Evolutionary conservation across 2,329 filamentous ascomycete species (phyloP).

Genomic region (Colletotrichum cereale): DNA sequence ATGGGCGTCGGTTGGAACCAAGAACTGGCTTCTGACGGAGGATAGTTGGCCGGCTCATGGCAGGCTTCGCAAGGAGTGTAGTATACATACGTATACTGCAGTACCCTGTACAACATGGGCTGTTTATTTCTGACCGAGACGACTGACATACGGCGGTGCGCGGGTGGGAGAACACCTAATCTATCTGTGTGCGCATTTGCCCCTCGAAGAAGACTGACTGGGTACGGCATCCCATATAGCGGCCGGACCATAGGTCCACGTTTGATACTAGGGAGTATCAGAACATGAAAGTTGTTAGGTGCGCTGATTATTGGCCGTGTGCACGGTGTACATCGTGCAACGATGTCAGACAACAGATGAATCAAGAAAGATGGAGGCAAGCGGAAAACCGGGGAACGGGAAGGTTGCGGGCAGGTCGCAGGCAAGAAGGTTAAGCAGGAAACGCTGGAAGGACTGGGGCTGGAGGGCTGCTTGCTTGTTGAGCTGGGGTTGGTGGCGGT

Average conservation of each 20-base stretch:
- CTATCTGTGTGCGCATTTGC: not conserved
- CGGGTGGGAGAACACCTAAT: not conserved
- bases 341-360: conserved; percentile 28
- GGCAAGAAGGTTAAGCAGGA: not conserved
- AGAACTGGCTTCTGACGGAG: not conserved
- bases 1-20: conserved; percentile 8
- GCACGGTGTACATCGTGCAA: conserved; percentile 14
- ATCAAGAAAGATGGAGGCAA: conserved; percentile 28
- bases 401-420: not conserved
- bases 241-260: not conserved
- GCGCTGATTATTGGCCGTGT: not conserved
- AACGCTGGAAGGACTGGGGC: not conserved
- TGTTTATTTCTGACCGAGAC: too few species aligned
- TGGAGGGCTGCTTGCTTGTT: not conserved
- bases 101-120: too few species aligned
- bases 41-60: conserved; percentile 17
- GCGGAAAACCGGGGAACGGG: conserved; percentile 18
- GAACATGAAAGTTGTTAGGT: not conserved
- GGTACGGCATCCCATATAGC: conserved; percentile 19
- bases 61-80: not conserved
- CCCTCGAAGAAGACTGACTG: not conserved
- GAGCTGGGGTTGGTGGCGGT: not conserved
- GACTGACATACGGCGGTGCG: conserved; percentile 11
- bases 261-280: not conserved
- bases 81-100: too few species aligned